Conservation (phyloP, 2,329 filamentous ascomycete species). For the Macroventuria anomochaeta region DNA sequence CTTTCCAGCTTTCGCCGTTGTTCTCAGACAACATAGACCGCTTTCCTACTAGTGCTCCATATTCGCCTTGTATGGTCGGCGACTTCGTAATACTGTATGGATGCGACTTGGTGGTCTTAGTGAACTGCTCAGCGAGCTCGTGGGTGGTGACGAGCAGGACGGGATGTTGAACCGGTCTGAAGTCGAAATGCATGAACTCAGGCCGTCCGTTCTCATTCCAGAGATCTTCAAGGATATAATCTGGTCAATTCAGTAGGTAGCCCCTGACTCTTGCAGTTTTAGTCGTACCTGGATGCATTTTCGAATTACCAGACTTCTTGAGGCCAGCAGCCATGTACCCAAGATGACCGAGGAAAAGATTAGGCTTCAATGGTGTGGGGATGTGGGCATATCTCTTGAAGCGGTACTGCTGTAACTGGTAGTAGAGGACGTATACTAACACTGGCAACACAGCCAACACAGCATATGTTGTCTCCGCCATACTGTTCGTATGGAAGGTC, state of each 20-base stretch:
- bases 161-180: constrained; percentile 38
- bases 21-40: constrained; percentile 37
- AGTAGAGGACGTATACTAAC: constrained; percentile 29
- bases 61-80: constrained; percentile 36
- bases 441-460: constrained; percentile 30
- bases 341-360: constrained; percentile 39
- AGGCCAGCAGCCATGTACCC: constrained; percentile 35
- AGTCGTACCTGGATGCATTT: constrained; percentile 37
- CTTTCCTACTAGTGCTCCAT: constrained; percentile 33
- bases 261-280: background rate
- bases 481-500: constrained; percentile 4
- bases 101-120: constrained; percentile 34
- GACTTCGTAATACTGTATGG: constrained; percentile 45
- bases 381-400: constrained; percentile 35
- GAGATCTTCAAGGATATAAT: constrained; percentile 43
- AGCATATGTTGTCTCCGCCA: constrained; percentile 28
- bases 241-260: constrained; percentile 19
- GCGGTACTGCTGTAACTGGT: constrained; percentile 34
- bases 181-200: constrained; percentile 39
- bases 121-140: constrained; percentile 45
- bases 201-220: constrained; percentile 36
- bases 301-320: constrained; percentile 32
- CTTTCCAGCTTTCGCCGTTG: constrained; percentile 43
- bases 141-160: constrained; percentile 39
- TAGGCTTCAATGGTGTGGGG: constrained; percentile 27